phyloP scores from a whole-genome alignment of 2,329 filamentous ascomycete species.

The Tolypocladium tundrense region DNA sequence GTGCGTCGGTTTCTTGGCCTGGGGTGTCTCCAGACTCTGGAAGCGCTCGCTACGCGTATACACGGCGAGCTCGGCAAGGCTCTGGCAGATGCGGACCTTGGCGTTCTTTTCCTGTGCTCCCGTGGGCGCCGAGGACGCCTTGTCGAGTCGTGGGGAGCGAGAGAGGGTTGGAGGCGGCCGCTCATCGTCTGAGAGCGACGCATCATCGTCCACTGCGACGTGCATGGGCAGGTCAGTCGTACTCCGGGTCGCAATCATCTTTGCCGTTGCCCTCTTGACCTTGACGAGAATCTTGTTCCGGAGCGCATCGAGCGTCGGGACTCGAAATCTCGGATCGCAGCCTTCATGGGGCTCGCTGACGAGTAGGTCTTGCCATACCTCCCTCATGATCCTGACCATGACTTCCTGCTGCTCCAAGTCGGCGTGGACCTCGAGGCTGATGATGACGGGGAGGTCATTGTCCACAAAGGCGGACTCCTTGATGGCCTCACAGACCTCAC shows the following conservation, averaged over 20 bases:
- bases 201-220: constrained; percentile 23
- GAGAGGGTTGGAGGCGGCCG: constrained; percentile 6
- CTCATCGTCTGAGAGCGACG: constrained; percentile 35
- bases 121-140: constrained; percentile 1
- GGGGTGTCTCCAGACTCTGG: constrained; percentile 56
- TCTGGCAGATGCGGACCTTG: constrained; percentile 56
- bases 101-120: constrained; percentile 16
- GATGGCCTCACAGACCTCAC: constrained; percentile 75
- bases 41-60: constrained; percentile 85
- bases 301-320: constrained; percentile 63
- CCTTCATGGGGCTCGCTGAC: constrained; percentile 47
- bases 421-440: constrained; percentile 88
- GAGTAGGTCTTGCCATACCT: constrained; percentile 71
- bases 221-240: constrained; percentile 7
- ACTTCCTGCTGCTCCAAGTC: constrained; percentile 72
- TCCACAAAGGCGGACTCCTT: constrained; percentile 66
- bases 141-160: background rate
- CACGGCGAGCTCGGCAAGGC: constrained; percentile 64
- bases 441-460: constrained; percentile 72
- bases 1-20: constrained; percentile 47
- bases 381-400: constrained; percentile 90
- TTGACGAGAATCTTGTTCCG: constrained; percentile 75
- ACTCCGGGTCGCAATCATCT: constrained; percentile 18
- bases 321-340: constrained; percentile 39
- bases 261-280: constrained; percentile 51